phyloP scores from a whole-genome alignment of 768 basidiomycete species.

The Boletus bicolor region DNA sequence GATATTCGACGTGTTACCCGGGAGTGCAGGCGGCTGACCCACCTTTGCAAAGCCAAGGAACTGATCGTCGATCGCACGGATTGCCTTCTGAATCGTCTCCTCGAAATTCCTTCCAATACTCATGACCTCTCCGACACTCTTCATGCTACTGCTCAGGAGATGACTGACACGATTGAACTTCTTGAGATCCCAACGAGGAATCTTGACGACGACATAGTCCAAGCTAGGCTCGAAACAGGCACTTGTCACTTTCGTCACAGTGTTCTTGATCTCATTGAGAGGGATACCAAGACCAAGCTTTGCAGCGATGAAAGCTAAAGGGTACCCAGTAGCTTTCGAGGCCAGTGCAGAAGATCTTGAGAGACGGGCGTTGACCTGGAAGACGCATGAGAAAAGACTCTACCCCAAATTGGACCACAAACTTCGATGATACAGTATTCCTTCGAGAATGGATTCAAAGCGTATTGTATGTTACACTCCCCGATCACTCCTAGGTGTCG shows the following conservation, averaged over 20 bases:
- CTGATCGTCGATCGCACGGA: slow-evolving; percentile 92
- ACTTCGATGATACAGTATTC: slow-evolving; percentile 99
- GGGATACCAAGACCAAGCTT: slow-evolving; percentile 97
- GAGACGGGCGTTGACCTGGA: slow-evolving; percentile 88
- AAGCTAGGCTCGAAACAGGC: slow-evolving; percentile 98
- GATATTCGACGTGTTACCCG: neutral
- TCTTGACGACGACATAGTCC: slow-evolving; percentile 98
- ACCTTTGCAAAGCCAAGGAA: slow-evolving; percentile 92
- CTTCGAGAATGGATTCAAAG: slow-evolving; percentile 89
- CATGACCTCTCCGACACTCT: slow-evolving; percentile 99
- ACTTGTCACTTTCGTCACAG: slow-evolving; percentile 92
- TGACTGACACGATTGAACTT: slow-evolving; percentile 96
- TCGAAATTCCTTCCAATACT: slow-evolving; percentile 97
- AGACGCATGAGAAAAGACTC: slow-evolving; percentile 1
- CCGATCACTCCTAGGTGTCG: slow-evolving; percentile 97
- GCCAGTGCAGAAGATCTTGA: slow-evolving; percentile 97
- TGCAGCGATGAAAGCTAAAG: slow-evolving; percentile 96
- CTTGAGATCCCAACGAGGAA: slow-evolving; percentile 98
- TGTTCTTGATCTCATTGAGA: slow-evolving; percentile 96
- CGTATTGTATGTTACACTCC: slow-evolving; percentile 99
- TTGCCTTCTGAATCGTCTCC: slow-evolving; percentile 98
- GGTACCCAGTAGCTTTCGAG: slow-evolving; percentile 98
- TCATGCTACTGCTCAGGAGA: slow-evolving; percentile 93
- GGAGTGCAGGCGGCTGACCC: slow-evolving; percentile 1
- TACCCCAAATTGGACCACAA: slow-evolving; percentile 12